Percentiles rank a stretch among this genome's conserved stretches.
phyloP scores from a whole-genome alignment of 2,329 filamentous ascomycete genomes.

The Talaromyces sp. region DNA sequence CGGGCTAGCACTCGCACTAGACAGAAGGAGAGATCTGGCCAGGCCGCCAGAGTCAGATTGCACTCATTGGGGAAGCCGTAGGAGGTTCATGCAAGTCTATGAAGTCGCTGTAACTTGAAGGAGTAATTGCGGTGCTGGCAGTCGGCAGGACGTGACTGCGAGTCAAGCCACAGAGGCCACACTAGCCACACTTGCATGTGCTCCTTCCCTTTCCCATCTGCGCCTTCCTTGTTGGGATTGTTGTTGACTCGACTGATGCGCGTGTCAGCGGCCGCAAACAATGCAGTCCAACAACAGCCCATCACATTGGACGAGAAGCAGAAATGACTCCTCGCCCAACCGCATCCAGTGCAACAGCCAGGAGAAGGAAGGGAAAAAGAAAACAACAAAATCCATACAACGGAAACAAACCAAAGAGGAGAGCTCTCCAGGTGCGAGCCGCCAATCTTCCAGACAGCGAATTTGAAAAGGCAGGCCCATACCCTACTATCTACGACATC shows the following conservation, averaged over 20 bases:
- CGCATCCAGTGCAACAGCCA: background rate
- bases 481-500: no score
- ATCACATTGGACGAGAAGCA: background rate
- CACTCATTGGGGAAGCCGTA: background rate
- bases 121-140: background rate
- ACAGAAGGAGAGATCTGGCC: background rate
- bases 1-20: background rate
- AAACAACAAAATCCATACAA: background rate
- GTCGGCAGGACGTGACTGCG: background rate
- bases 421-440: background rate
- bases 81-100: background rate
- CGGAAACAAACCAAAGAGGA: background rate
- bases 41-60: background rate
- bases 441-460: background rate
- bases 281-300: background rate
- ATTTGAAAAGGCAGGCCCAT: background rate
- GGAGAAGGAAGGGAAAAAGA: background rate
- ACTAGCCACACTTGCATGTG: slow-evolving; percentile 1
- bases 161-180: background rate
- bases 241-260: background rate
- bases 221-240: background rate
- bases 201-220: background rate
- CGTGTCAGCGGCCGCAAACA: no score
- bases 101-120: background rate
- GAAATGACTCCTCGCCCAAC: background rate